Percentiles rank a stretch among this genome's conserved stretches.
Conservation (phyloP, 768 basidiomycete species). For the Russula lepida region DNA sequence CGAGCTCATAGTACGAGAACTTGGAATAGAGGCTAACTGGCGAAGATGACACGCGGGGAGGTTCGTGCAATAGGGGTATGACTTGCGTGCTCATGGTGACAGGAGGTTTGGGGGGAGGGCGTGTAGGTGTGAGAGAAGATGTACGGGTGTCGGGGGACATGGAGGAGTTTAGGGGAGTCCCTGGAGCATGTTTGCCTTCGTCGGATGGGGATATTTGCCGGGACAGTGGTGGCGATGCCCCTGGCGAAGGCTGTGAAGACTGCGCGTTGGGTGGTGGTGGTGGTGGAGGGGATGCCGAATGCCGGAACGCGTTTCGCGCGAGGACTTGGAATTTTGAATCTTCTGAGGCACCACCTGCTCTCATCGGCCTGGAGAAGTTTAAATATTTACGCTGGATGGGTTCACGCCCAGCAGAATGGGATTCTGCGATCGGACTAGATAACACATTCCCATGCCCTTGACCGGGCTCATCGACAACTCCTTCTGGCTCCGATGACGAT, state of each 20-base stretch:
- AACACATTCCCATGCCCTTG: slow-evolving; percentile 7
- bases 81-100: slow-evolving; percentile 14
- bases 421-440: slow-evolving; percentile 23
- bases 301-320: slow-evolving; percentile 47
- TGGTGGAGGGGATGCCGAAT: neutral
- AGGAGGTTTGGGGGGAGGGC: neutral
- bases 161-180: neutral
- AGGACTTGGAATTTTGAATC: slow-evolving; percentile 39
- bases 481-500: slow-evolving; percentile 33
- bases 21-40: slow-evolving; percentile 25
- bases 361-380: slow-evolving; percentile 61
- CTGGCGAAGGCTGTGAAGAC: slow-evolving; percentile 2
- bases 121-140: slow-evolving; percentile 1
- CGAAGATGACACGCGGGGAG: slow-evolving; percentile 14
- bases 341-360: slow-evolving; percentile 35
- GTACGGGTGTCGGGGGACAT: neutral
- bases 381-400: slow-evolving; percentile 38
- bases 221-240: neutral
- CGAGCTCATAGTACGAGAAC: slow-evolving; percentile 28
- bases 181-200: slow-evolving; percentile 2
- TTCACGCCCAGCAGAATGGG: slow-evolving; percentile 27
- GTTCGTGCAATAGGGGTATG: slow-evolving; percentile 2
- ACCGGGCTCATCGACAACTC: neutral
- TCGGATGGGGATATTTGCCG: slow-evolving; percentile 1
- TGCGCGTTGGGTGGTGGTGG: slow-evolving; percentile 3